Base-by-base conservation (phyloP, 495 filamentous ascomycete species). In the Aspergillus sparsus region DNA sequence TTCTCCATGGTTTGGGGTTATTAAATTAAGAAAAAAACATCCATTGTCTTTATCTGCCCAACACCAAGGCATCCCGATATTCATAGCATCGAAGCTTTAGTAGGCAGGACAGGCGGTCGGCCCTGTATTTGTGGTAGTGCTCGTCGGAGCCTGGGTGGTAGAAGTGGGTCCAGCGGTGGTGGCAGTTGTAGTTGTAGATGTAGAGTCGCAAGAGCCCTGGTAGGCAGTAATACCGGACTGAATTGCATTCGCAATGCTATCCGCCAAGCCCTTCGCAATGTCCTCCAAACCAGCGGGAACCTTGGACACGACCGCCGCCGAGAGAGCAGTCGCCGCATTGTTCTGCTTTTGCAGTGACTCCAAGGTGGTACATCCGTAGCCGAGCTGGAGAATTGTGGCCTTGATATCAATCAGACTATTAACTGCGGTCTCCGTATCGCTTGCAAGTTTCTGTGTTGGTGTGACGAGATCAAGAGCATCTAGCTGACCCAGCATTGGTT, bases 161-260 rank as follows among this genome's bases (percentile, higher is more conserved):
- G 53, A 16, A 21, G 42, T 3, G 15, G 36, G 3, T n/a, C 0
- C 37, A 16, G 41, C 9, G 35, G 53, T 35, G 6, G 50, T 15
- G 27, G 50, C 36, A 15, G 50, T 13, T 31, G 27, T 31, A 3
- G 21, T 27, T 27, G 21, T 27, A 27, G 6, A 18, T 41, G 10
- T 39, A 1, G 13, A 8, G 27, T 42, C 46, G 34, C 55, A 58
- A 32, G 45, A 21, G 6, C 46, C 55, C 34, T 49, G 45, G 18
- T 50, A 58, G 18, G 55, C 55, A 58, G 49, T 46, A 18, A 58
- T 31, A 41, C 55, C 55, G 2, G 33, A 75, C 79, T 33, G 85
- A 82, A 37, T 79, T 81, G 44, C 64, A 65, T 69, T 65, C 41
- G 63, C 54, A 18, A 67, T 69, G 5, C 67, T 70, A 11, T 65